Conservation (phyloP, 2,329 filamentous ascomycete species). For the Ascochyta viciae-villosae region DNA sequence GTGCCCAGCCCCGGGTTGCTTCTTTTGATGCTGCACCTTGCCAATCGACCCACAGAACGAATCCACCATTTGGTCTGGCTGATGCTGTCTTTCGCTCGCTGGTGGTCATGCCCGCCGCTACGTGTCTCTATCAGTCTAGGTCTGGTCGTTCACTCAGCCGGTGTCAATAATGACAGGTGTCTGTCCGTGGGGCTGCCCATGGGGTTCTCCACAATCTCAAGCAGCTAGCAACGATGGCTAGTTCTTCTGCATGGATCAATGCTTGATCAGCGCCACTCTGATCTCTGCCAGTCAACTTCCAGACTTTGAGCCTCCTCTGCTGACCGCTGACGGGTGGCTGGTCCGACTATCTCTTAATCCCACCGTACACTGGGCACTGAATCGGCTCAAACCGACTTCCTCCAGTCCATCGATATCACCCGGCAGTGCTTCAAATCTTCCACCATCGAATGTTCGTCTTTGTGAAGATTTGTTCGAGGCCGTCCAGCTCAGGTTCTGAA, state of each 20-base stretch:
- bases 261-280: neutral
- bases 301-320: neutral
- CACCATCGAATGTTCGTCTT: neutral
- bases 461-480: neutral
- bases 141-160: neutral
- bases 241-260: neutral
- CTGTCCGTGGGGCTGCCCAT: conserved; percentile 2
- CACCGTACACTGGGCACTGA: conserved; percentile 1
- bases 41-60: neutral
- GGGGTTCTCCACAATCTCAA: neutral
- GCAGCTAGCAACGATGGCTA: no score
- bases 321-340: conserved; percentile 9
- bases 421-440: neutral
- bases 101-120: neutral
- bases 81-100: neutral
- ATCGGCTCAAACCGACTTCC: neutral
- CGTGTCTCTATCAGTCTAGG: neutral
- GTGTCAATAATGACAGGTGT: neutral
- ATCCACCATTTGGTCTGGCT: neutral
- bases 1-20: conserved; percentile 2
- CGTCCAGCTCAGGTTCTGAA: neutral
- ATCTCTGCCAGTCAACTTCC: neutral
- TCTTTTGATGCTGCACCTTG: neutral
- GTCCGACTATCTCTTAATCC: neutral
- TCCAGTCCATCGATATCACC: conserved; percentile 5